These are phyloP conservation scores for Ophiostoma sp. DNA, from an alignment of 2,329 filamentous ascomycete genomes.

Conservation along the genomic window DNA sequence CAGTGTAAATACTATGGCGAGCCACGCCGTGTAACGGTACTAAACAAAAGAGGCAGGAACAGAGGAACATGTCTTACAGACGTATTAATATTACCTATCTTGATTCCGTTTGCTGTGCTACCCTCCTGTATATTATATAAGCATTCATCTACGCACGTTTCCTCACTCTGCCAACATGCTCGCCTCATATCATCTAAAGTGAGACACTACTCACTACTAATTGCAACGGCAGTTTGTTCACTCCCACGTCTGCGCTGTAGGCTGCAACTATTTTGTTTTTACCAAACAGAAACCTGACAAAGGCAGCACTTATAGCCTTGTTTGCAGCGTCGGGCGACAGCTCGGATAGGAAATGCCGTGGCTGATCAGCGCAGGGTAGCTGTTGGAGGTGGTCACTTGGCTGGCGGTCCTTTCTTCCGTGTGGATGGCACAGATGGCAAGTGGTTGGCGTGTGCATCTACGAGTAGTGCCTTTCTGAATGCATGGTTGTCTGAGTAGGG, in stretches of 20 bases:
- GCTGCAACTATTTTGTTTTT: too few relatives aligned
- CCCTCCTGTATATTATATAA: background rate
- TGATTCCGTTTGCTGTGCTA: background rate
- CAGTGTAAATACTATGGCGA: background rate
- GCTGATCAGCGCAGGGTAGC: background rate
- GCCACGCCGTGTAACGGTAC: background rate
- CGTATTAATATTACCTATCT: background rate
- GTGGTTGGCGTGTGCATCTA: background rate
- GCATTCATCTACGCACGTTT: background rate
- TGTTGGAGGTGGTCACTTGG: background rate
- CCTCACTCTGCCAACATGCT: background rate
- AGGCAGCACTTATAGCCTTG: too few relatives aligned
- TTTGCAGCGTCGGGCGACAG: background rate
- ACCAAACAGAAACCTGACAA: too few relatives aligned
- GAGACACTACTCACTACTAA: background rate
- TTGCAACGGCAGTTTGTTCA: background rate
- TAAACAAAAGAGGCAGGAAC: background rate
- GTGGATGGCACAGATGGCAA: background rate
- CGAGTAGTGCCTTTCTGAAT: too few relatives aligned
- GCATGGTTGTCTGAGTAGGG: too few relatives aligned
- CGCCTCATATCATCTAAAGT: background rate
- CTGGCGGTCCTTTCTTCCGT: background rate
- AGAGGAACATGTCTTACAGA: background rate
- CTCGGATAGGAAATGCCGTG: background rate
- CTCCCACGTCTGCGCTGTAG: background rate